Percentiles rank a stretch among this genome's conserved stretches.
Conservation (phyloP, 768 basidiomycete species). For the Lactarius psammicola region DNA sequence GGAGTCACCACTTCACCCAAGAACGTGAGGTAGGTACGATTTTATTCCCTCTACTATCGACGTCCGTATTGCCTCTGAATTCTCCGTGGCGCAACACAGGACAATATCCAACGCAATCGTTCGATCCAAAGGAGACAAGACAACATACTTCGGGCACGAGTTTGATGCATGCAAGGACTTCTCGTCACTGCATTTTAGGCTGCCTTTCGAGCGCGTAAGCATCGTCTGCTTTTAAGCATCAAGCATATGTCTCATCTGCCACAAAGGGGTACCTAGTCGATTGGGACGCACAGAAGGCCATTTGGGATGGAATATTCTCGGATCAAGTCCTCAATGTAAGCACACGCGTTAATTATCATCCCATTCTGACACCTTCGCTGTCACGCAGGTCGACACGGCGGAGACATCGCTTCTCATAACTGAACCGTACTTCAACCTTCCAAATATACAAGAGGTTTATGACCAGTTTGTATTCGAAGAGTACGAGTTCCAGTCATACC, state of each 20-base stretch:
- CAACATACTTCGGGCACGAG: slow-evolving; percentile 85
- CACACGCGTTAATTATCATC: slow-evolving; percentile 25
- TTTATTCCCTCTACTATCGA: neutral
- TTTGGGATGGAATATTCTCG: slow-evolving; percentile 91
- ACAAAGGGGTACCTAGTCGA: slow-evolving; percentile 85
- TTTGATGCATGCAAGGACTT: slow-evolving; percentile 73
- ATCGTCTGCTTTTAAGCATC: slow-evolving; percentile 15
- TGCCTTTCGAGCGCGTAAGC: slow-evolving; percentile 85
- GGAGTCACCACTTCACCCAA: slow-evolving; percentile 44
- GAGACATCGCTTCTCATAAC: slow-evolving; percentile 80
- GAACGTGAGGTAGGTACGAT: slow-evolving; percentile 35
- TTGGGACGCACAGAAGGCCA: slow-evolving; percentile 92
- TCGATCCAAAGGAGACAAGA: slow-evolving; percentile 80
- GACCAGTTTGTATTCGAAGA: slow-evolving; percentile 97
- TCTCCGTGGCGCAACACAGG: slow-evolving; percentile 39
- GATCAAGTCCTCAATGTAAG: slow-evolving; percentile 63
- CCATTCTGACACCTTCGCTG: slow-evolving; percentile 15
- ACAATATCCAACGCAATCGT: slow-evolving; percentile 79
- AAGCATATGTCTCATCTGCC: slow-evolving; percentile 31
- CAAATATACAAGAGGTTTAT: slow-evolving; percentile 87
- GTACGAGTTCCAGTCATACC: slow-evolving; percentile 86
- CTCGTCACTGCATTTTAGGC: slow-evolving; percentile 74
- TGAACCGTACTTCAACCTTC: slow-evolving; percentile 92
- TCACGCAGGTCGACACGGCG: slow-evolving; percentile 63
- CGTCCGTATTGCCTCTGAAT: neutral